Evolutionary conservation across 345 rosid species (phyloP), one percentile per base, ranked within the genome.

Genomic region (Durio zibethinus): DNA sequence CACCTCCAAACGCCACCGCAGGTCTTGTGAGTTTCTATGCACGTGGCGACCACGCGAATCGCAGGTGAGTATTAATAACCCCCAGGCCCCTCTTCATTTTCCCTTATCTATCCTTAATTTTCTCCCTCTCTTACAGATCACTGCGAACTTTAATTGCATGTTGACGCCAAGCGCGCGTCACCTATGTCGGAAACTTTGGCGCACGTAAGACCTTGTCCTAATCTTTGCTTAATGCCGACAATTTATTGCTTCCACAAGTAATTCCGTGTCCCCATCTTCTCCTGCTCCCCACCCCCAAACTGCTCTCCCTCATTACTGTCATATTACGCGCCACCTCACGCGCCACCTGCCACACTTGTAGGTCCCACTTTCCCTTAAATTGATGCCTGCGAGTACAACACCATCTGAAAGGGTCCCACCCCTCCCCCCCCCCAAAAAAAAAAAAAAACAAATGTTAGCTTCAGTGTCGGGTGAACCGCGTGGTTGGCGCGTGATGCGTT

Each of bases 81-180:
- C 0, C 71, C 33, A 3, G 10, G 0, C 2, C 10, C 10, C n/a
- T 29, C 53, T 27, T 40, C 35, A 9, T 48, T 0, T 47, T 6
- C 7, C 21, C 38, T 11, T 21, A 5, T 21, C 71, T 27, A 33
- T 48, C 38, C 69, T 67, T 60, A 4, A 50, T n/a, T 43, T 18
- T 23, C 29, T 40, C 38, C 62, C 71, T 33, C 66, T 52, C 57
- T 43, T 69, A 23, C 78, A 29, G 53, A 74, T 35, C 77, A 20
- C 35, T 45, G 50, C 61, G 63, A 56, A 35, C 21, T 72, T 72
- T 76, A 20, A 76, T 29, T 73, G 72, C 82, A 33, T 14, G 78
- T 81, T 86, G 86, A 83, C 86, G 83, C 77, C 48, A 57, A 77
- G 10, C 45, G 82, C 86, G 82, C 84, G 86, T 83, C 89, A 83